Evolutionary conservation across 768 basidiomycete genomes (phyloP), one percentile per base, ranked within the genome.

Genomic region (Trametes cingulata): DNA sequence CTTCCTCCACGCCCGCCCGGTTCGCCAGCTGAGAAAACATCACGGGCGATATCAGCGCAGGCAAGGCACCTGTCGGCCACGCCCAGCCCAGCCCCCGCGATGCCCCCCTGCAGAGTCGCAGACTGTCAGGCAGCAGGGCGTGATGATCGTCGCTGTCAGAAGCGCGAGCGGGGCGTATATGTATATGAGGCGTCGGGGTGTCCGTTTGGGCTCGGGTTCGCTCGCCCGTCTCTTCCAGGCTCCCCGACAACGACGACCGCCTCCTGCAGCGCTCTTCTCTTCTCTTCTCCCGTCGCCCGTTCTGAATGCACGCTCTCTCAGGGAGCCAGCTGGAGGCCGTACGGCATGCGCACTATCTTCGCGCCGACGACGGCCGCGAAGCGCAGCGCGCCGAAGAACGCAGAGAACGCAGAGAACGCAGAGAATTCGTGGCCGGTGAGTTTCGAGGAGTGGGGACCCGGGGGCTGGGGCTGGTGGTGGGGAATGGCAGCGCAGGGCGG

Each of bases 261-360:
- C 39, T 40, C 14, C 39, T 15, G 14, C n/a, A 40, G 39, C 39
- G 39, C 39, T 3, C 39, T 40, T 14, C 39, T 5, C 39, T 40
- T 40, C 39, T 40, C 39, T 40, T 40, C 39, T 46, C 45, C 3
- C 45, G 42, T 40, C 39, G 22, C 45, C 3, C 45, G 42, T 47
- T 15, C 25, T 47, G 46, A 47, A 24, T n/a, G 39, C 39, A 5
- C n/a, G 6, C n/a, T 40, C 5, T n/a, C n/a, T n/a, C n/a, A n/a
- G n/a, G n/a, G n/a, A n/a, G n/a, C n/a, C n/a, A n/a, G n/a, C 6
- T 40, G n/a, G 6, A n/a, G 6, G 14, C 39, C 48, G 48, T 35
- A 35, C 48, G 27, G 48, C 48, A 49, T 17, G 39, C 50, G 51
- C 39, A 22, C 51, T 52, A 52, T 40, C 51, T 12, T 52, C 51